Percentiles rank a stretch among this genome's conserved stretches.
phyloP scores from a whole-genome alignment of 2,329 filamentous ascomycete species.

The Lachnellula arida region DNA sequence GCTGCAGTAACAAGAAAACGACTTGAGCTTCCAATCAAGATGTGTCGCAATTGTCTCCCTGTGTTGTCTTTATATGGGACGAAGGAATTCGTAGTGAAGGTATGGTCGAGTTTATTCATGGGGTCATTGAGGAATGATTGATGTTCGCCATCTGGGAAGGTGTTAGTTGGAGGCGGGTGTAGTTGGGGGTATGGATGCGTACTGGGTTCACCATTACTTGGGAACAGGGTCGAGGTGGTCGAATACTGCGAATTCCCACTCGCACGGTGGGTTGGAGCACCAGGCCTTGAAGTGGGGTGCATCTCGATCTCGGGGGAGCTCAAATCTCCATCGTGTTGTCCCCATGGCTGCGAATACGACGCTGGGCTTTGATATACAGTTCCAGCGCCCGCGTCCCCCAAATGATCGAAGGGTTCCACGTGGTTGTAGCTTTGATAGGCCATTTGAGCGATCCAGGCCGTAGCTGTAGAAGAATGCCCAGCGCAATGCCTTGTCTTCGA shows the following conservation, averaged over 20 bases:
- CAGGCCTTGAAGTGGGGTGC: constrained; percentile 1
- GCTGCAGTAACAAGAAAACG: constrained; percentile 21
- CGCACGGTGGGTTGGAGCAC: constrained; percentile 1
- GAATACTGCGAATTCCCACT: constrained; percentile 11
- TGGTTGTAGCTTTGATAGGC: constrained; percentile 11
- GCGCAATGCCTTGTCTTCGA: neutral
- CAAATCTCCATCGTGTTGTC: constrained; percentile 13
- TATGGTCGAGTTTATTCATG: constrained; percentile 17
- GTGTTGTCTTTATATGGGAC: constrained; percentile 23
- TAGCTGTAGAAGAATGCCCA: neutral
- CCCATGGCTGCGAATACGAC: constrained; percentile 11
- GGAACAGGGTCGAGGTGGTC: constrained; percentile 11
- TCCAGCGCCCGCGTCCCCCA: constrained; percentile 7
- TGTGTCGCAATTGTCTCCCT: constrained; percentile 23
- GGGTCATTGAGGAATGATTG: constrained; percentile 23
- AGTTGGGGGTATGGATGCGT: neutral
- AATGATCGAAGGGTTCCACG: constrained; percentile 13
- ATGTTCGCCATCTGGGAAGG: constrained; percentile 7
- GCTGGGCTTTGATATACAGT: constrained; percentile 11
- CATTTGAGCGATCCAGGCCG: neutral
- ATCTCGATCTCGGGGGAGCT: constrained; percentile 17
- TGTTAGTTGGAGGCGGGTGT: neutral
- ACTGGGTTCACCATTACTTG: neutral
- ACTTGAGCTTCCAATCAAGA: constrained; percentile 20
- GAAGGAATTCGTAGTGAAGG: constrained; percentile 12